Evolutionary conservation across 768 basidiomycete species (phyloP), one percentile per base, ranked within the genome.

Genomic region (Termitomyces sp.): DNA sequence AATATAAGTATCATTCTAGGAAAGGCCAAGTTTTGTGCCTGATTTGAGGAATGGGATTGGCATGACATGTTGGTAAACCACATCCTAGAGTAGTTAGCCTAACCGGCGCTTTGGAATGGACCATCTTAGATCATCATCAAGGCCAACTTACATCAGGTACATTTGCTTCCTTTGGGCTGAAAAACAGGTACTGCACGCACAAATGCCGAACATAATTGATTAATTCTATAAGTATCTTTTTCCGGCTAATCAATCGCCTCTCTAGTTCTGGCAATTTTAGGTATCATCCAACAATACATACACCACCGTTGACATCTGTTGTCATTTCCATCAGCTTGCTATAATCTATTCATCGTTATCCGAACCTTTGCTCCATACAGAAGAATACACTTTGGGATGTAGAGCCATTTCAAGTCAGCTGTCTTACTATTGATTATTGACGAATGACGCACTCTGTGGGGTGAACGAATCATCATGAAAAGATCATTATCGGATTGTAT

Each of bases 1-100:
- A 51, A 60, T 37, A 47, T 68, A 71, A 43, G 61, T 34, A 3
- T 67, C 45, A 64, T 58, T 52, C 66, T 61, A 35, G 66, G 65
- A 46, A 62, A 55, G 59, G 58, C 44, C 49, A 44, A 47, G n/a
- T 53, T 45, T 50, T 40, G 54, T 59, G 56, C 58, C 55, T 38
- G 66, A 53, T 41, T 57, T 58, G 53, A 50, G 59, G 64, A 53
- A 51, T 37, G 51, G 54, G 41, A 15, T 32, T 54, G 57, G 46
- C 49, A 54, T 60, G 19, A 56, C 43, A 37, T 37, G 35, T 10
- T 37, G 15, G 35, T 58, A 22, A 49, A 55, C 22, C 34, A 22
- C 28, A 52, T 60, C 62, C 60, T 37, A 61, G 58, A 61, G 54
- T 54, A 60, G 60, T 61, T 63, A 61, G 58, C 49, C 45, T 59